Conservation (phyloP, 2,329 filamentous ascomycete genomes). For the Fonsecaea pugnacius region DNA sequence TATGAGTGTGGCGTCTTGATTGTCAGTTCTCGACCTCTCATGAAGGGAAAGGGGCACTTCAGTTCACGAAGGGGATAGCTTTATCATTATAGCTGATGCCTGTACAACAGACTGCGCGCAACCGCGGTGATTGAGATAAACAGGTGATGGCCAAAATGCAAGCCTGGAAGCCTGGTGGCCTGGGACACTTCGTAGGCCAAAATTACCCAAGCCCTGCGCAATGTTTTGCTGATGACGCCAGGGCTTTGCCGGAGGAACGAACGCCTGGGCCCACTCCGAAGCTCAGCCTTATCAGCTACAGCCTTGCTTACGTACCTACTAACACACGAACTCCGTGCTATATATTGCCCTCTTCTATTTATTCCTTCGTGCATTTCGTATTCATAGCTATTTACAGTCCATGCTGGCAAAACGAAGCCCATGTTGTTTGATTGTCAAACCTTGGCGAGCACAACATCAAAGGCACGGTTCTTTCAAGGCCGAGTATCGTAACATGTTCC, state of each 20-base stretch:
- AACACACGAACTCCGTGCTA: background rate
- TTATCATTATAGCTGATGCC: constrained; percentile 22
- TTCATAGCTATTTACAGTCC: background rate
- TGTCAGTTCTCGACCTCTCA: background rate
- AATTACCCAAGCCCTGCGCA: background rate
- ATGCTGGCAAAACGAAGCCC: background rate
- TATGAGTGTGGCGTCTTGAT: background rate
- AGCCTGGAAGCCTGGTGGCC: constrained; percentile 12
- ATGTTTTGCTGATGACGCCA: constrained; percentile 5
- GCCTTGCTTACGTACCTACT: background rate
- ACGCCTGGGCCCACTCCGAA: background rate
- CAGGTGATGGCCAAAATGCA: background rate
- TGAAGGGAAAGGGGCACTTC: background rate
- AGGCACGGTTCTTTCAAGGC: too few relatives aligned
- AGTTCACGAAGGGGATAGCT: background rate
- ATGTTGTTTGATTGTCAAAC: too few relatives aligned
- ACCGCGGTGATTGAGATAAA: background rate
- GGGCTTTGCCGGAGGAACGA: background rate
- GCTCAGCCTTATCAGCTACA: background rate
- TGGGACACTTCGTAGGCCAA: background rate
- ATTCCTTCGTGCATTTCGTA: background rate
- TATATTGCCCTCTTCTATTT: background rate
- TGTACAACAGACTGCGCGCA: background rate
- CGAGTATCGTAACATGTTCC: background rate
- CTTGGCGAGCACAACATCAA: too few relatives aligned